Conservation (phyloP, 345 rosid genomes). For the Salix koriyanagi region DNA sequence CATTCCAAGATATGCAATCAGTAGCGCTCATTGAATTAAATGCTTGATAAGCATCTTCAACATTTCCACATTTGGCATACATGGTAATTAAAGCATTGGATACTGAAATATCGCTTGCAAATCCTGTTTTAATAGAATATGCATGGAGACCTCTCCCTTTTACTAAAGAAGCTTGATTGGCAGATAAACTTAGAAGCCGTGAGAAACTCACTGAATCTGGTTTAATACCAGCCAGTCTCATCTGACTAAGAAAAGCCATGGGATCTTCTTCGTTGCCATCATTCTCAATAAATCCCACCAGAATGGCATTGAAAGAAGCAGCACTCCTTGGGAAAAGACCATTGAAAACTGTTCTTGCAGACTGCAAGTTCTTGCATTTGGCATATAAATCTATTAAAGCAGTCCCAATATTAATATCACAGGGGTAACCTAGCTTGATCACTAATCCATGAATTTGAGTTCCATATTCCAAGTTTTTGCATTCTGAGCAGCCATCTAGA, state of each 20-base stretch:
- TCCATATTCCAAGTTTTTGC: not conserved
- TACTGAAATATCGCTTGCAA: conserved; percentile 14
- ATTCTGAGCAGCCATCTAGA: conserved; percentile 3
- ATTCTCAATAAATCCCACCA: conserved; percentile 20
- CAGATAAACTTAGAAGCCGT: conserved; percentile 24
- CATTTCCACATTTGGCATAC: conserved; percentile 37
- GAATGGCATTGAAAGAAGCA: conserved; percentile 31
- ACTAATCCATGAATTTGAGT: conserved; percentile 7
- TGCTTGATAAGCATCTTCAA: conserved; percentile 18
- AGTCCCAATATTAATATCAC: not conserved
- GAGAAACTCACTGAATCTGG: conserved; percentile 31
- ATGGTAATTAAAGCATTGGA: conserved; percentile 29
- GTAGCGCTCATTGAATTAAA: conserved; percentile 16
- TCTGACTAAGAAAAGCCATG: conserved; percentile 23
- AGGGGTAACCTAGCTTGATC: not conserved
- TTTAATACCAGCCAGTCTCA: conserved; percentile 16
- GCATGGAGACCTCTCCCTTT: conserved; percentile 31
- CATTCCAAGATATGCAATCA: conserved; percentile 38
- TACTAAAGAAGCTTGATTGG: conserved; percentile 24
- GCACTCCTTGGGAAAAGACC: conserved; percentile 9
- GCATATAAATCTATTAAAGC: conserved; percentile 7
- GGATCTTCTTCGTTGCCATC: conserved; percentile 21
- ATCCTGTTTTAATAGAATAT: conserved; percentile 27
- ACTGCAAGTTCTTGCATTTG: conserved; percentile 1
- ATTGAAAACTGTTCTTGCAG: conserved; percentile 21